These are phyloP conservation scores for Fusarium sambucinum DNA, from an alignment of 2,329 filamentous ascomycete genomes.

Conservation along the genomic window DNA sequence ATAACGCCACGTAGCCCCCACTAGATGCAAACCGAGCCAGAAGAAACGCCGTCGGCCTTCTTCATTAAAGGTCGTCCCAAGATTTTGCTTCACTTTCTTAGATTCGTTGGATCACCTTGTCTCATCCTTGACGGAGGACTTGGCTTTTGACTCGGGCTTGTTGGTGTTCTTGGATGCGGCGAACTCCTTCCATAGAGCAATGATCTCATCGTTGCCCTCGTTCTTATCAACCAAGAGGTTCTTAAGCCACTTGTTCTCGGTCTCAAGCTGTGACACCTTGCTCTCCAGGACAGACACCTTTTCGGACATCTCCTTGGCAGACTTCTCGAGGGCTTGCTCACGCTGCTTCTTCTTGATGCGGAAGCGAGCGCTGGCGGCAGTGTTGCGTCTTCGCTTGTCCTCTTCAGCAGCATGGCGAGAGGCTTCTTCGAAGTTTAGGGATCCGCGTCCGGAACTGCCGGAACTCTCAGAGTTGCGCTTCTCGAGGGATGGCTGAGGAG, in stretches of 20 bases:
- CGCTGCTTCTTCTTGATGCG: conserved; percentile 97
- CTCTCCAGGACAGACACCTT: conserved; percentile 80
- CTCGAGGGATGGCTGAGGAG: conserved; percentile 53
- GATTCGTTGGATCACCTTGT: conserved; percentile 31
- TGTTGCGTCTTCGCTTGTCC: conserved; percentile 90
- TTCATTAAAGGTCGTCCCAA: conserved; percentile 30
- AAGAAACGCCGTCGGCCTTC: conserved; percentile 45
- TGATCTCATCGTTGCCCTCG: conserved; percentile 68
- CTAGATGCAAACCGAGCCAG: conserved; percentile 41
- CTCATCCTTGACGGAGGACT: conserved; percentile 46
- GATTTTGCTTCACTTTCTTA: conserved; percentile 23
- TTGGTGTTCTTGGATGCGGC: conserved; percentile 52
- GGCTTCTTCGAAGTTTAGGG: conserved; percentile 74
- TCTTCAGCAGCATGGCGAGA: conserved; percentile 83
- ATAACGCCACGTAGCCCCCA: conserved; percentile 39
- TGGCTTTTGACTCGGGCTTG: conserved; percentile 49
- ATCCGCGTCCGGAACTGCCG: conserved; percentile 54
- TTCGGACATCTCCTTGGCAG: conserved; percentile 84
- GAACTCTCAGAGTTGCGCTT: conserved; percentile 62
- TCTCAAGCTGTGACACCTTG: conserved; percentile 81
- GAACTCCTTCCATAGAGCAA: conserved; percentile 65
- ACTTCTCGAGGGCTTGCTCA: conserved; percentile 85
- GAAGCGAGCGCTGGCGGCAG: conserved; percentile 88
- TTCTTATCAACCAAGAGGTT: conserved; percentile 86
- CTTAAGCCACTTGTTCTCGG: conserved; percentile 86